Conservation (phyloP, 805 yeast species). For the Ogataea minuta region DNA sequence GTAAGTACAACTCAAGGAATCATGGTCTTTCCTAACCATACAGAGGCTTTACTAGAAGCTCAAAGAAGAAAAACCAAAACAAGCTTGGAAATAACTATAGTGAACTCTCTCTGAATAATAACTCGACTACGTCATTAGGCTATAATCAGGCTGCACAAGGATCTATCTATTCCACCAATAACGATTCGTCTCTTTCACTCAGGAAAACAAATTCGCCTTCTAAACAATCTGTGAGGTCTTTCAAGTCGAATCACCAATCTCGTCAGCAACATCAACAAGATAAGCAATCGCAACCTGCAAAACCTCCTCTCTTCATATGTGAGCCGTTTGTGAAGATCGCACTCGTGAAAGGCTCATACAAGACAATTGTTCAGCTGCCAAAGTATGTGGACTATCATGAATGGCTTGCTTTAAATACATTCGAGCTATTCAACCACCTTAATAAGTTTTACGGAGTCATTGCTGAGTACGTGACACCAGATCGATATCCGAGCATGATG, state of each 20-base stretch:
- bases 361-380: conserved; percentile 92
- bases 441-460: conserved; percentile 89
- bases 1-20: conserved; percentile 23
- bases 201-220: conserved; percentile 48
- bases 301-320: conserved; percentile 69
- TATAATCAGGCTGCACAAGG: conserved; percentile 13
- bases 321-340: conserved; percentile 95
- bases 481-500: conserved; percentile 87
- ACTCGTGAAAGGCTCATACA: conserved; percentile 92
- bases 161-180: conserved; percentile 37
- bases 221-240: conserved; percentile 40
- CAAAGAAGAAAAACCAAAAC: conserved; percentile 33
- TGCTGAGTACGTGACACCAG: conserved; percentile 87
- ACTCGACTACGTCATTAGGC: conserved; percentile 21
- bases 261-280: conserved; percentile 28
- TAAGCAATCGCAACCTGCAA: conserved; percentile 19
- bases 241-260: conserved; percentile 21
- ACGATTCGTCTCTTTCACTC: conserved; percentile 47
- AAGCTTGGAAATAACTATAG: conserved; percentile 27
- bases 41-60: conserved; percentile 58
- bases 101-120: conserved; percentile 26
- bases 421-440: conserved; percentile 82
- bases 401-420: conserved; percentile 92
- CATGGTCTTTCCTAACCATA: conserved; percentile 1
- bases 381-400: conserved; percentile 92